Evolutionary conservation across 257 asterid species (phyloP).

Genomic region (Henckelia pumila): DNA sequence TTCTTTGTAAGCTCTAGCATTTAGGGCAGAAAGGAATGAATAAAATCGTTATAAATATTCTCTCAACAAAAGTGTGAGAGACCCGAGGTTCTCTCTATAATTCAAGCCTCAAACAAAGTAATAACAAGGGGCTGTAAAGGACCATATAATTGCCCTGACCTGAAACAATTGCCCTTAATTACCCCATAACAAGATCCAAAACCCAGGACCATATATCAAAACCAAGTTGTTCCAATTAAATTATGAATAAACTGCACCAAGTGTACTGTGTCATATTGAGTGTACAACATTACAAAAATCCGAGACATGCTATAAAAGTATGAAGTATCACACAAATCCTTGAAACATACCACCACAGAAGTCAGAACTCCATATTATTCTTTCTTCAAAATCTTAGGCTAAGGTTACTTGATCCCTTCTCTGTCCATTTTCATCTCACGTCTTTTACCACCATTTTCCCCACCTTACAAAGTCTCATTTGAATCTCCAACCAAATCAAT

Average conservation of each 20-base stretch:
- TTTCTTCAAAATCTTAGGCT: not conserved
- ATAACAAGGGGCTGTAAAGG: no score
- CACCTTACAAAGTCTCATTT: not conserved
- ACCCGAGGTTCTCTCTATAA: no score
- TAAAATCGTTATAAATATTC: not conserved
- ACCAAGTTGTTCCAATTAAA: slow-evolving; percentile 1
- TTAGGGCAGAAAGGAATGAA: not conserved
- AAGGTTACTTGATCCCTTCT: not conserved
- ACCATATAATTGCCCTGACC: no score
- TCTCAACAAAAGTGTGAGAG: not conserved
- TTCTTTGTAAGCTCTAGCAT: not conserved
- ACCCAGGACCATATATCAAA: slow-evolving; percentile 11
- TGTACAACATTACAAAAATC: not conserved
- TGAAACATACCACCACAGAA: not conserved
- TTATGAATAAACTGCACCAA: slow-evolving; percentile 19
- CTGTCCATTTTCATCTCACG: not conserved
- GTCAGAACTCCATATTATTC: not conserved
- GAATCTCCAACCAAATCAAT: not conserved
- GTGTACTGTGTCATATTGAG: slow-evolving; percentile 14
- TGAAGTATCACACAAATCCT: not conserved
- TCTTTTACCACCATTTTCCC: not conserved
- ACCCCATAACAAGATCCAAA: slow-evolving; percentile 9
- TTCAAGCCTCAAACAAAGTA: no score
- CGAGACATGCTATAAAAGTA: not conserved
- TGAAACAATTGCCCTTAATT: not conserved